Conservation (phyloP, 2,329 filamentous ascomycete genomes). For the Fusarium sp. region DNA sequence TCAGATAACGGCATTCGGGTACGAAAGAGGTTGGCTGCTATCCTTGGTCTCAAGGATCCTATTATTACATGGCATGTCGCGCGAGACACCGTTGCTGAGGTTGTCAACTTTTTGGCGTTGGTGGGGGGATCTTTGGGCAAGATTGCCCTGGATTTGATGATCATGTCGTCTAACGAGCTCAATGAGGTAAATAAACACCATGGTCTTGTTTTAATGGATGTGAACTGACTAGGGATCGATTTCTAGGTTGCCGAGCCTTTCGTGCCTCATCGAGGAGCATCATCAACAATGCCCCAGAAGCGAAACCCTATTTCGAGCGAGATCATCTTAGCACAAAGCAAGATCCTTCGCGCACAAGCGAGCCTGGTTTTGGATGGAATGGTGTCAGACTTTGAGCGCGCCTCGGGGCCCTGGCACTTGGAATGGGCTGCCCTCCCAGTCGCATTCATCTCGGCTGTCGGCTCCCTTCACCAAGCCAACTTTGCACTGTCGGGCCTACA, state of each 20-base stretch:
- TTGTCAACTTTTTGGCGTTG: conserved; percentile 64
- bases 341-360: conserved; percentile 40
- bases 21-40: conserved; percentile 59
- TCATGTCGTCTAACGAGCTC: conserved; percentile 68
- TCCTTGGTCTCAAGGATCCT: conserved; percentile 60
- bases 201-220: conserved; percentile 57
- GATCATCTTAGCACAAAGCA: conserved; percentile 65
- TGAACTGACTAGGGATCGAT: conserved; percentile 64
- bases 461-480: conserved; percentile 63
- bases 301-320: conserved; percentile 68
- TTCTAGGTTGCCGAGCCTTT: conserved; percentile 58
- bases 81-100: conserved; percentile 64
- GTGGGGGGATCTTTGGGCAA: conserved; percentile 66
- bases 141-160: conserved; percentile 65
- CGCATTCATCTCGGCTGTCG: conserved; percentile 64
- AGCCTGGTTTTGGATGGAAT: conserved; percentile 48
- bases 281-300: conserved; percentile 69
- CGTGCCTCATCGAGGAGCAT: conserved; percentile 64
- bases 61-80: conserved; percentile 68
- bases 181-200: conserved; percentile 55
- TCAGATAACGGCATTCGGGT: conserved; percentile 61
- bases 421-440: conserved; percentile 68
- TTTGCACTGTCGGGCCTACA: conserved; percentile 64
- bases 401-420: conserved; percentile 68
- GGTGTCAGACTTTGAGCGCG: conserved; percentile 68